These are phyloP conservation scores for Purshia tridentata DNA, from an alignment of 306 rosid species.

Conservation along the genomic window DNA sequence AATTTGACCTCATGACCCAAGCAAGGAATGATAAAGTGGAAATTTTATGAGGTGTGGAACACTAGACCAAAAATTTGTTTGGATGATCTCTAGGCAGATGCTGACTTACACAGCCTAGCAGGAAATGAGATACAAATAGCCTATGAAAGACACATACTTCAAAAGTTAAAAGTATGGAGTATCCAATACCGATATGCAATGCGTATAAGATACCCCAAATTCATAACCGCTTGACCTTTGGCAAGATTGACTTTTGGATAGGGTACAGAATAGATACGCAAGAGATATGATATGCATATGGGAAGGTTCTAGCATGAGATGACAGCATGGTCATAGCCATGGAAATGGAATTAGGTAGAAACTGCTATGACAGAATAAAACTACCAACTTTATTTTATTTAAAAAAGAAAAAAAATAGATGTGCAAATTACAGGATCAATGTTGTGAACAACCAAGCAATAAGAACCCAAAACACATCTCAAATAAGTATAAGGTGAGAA, in stretches of 20 bases:
- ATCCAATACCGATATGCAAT: too few relatives aligned
- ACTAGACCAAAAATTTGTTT: not conserved
- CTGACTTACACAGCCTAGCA: not conserved
- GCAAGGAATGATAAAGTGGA: too few relatives aligned
- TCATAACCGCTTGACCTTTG: too few relatives aligned
- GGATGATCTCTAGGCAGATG: not conserved
- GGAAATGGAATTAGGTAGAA: not conserved
- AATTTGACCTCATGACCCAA: not conserved
- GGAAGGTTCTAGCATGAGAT: not conserved
- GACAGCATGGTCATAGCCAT: not conserved
- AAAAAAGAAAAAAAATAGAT: conserved; percentile 14
- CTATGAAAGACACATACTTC: too few relatives aligned
- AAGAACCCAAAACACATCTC: conserved; percentile 13
- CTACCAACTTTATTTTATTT: conserved; percentile 20
- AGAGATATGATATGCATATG: too few relatives aligned
- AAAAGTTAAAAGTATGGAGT: too few relatives aligned
- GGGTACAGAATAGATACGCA: too few relatives aligned
- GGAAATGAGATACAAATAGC: too few relatives aligned
- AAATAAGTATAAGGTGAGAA: conserved; percentile 36
- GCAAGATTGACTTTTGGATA: too few relatives aligned
- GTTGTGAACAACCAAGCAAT: conserved; percentile 18
- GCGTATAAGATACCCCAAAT: too few relatives aligned
- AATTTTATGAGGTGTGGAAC: not conserved
- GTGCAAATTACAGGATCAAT: conserved; percentile 21
- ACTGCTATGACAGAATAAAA: conserved; percentile 6